phyloP scores from a whole-genome alignment of 192 early-diverging fungal genomes.

The Phycomyces blakesleeanus region DNA sequence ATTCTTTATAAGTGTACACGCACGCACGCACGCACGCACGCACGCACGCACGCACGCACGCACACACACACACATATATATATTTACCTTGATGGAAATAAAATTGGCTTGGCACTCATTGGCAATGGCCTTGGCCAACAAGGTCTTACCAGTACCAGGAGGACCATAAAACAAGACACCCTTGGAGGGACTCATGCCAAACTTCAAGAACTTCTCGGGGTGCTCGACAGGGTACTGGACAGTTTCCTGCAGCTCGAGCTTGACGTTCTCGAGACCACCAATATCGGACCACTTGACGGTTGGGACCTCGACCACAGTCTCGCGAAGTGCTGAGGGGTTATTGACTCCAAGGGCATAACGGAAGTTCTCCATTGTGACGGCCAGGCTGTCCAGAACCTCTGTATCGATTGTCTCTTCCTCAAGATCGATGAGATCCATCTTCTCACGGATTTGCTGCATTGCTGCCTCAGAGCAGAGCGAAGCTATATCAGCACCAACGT shows the following conservation, averaged over 20 bases:
- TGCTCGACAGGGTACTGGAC: constrained; percentile 99
- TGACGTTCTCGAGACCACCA: constrained; percentile 97
- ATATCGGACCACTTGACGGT: constrained; percentile 94
- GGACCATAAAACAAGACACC: constrained; percentile 99
- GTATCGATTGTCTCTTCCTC: constrained; percentile 99
- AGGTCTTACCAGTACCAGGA: constrained; percentile 97
- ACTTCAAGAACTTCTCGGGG: constrained; percentile 99
- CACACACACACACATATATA: too few relatives aligned
- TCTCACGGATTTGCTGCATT: constrained; percentile 99
- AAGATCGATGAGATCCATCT: constrained; percentile 98
- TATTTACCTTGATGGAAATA: constrained; percentile 91
- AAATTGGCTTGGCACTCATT: constrained; percentile 99
- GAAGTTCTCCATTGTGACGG: constrained; percentile 98
- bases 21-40: too few relatives aligned
- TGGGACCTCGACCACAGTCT: constrained; percentile 97
- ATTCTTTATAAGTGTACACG: too few relatives aligned
- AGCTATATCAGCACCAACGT: constrained; percentile 95
- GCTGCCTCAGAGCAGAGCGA: constrained; percentile 98
- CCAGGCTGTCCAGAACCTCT: constrained; percentile 90
- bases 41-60: too few relatives aligned
- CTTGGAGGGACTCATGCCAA: constrained; percentile 95
- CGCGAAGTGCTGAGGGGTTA: constrained; percentile 97
- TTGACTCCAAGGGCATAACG: constrained; percentile 85
- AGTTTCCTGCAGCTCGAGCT: constrained; percentile 96
- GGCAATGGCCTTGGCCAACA: constrained; percentile 98